phyloP scores from a whole-genome alignment of 2,329 filamentous ascomycete genomes.

The Dothidotthia symphoricarpi region DNA sequence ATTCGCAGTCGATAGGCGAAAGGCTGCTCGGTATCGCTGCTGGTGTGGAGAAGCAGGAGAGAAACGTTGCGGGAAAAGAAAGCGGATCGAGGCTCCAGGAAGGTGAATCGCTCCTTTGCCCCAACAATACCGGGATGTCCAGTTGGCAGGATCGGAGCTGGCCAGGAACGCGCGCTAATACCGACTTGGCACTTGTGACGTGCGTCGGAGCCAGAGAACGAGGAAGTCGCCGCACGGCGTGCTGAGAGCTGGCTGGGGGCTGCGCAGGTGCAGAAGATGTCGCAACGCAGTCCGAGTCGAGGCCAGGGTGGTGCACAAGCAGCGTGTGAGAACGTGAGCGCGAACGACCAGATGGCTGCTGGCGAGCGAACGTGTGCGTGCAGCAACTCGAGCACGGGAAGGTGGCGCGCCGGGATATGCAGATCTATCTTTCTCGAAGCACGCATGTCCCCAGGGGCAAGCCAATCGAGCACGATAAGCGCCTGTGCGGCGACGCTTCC shows the following conservation, averaged over 20 bases:
- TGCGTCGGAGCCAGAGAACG: too few relatives aligned
- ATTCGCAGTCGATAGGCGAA: slow-evolving; percentile 11
- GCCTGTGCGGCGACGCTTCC: neutral
- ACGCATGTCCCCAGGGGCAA: neutral
- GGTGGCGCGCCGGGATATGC: neutral
- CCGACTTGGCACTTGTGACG: slow-evolving; percentile 21
- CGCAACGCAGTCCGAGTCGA: too few relatives aligned
- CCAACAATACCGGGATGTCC: slow-evolving; percentile 11
- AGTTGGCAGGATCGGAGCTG: slow-evolving; percentile 4
- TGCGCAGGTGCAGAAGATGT: too few relatives aligned
- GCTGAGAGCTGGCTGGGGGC: too few relatives aligned
- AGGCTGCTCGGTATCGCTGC: slow-evolving; percentile 26
- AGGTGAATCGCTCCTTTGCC: slow-evolving; percentile 24
- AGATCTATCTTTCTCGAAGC: neutral
- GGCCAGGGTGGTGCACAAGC: too few relatives aligned
- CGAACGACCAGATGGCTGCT: too few relatives aligned
- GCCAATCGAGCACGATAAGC: neutral
- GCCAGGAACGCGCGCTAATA: slow-evolving; percentile 19
- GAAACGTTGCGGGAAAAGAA: slow-evolving; percentile 10
- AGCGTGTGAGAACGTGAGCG: too few relatives aligned
- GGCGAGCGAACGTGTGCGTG: neutral
- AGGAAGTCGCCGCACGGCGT: slow-evolving; percentile 4
- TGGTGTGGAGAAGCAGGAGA: slow-evolving; percentile 20
- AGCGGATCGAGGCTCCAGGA: slow-evolving; percentile 8
- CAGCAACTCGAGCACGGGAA: too few relatives aligned